Base-by-base conservation (phyloP, 169 alveolate genomes). In the Plasmodium adleri region DNA sequence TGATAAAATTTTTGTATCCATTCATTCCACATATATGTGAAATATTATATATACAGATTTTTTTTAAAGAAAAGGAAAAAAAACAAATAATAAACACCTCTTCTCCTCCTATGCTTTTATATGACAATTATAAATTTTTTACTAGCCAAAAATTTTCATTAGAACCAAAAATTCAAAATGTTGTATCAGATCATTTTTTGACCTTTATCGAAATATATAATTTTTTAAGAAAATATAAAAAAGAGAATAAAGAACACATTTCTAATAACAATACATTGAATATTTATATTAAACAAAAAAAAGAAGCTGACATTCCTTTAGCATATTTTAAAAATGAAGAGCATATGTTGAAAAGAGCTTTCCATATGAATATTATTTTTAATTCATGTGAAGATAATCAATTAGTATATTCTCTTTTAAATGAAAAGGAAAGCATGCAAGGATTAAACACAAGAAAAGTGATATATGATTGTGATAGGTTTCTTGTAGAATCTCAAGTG, bases 1-100 rank as follows among this genome's bases (percentile, higher is more conserved):
- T 76, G 1, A 28, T 76, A 20, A 76, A 76, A 76, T 26, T 49
- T 24, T 7, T 76, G 2, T 76, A 47, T 20, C 89, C 89, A 20
- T 76, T 76, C 22, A 68, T 64, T 20, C 89, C 89, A 49, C 89
- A 76, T 13, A 76, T 76, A 63, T 20, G 78, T 6, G 89, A 76
- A 64, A 28, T 76, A 3, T 54, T 76, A 8, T 76, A 12, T 22
- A 49, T 63, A 22, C 74, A 68, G 20, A 50, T 76, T 39, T 64
- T 47, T 45, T 39, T 6, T 15, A 76, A 26, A 68, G 17, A 64
- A 17, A 24, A 76, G 26, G 24, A 13, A 4, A 13, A 71, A n/a
- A 71, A 5, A 4, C 20, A 24, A 4, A 45, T 13, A 1, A 7
- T 4, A 7, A 13, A 13, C 13, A 20, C 15, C 28, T 7, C 12